Percentiles rank a stretch among this genome's conserved stretches.
These are phyloP conservation scores for Smithsoniella earleae DNA, from an alignment of 163 green algal genomes.

Conservation along the genomic window DNA sequence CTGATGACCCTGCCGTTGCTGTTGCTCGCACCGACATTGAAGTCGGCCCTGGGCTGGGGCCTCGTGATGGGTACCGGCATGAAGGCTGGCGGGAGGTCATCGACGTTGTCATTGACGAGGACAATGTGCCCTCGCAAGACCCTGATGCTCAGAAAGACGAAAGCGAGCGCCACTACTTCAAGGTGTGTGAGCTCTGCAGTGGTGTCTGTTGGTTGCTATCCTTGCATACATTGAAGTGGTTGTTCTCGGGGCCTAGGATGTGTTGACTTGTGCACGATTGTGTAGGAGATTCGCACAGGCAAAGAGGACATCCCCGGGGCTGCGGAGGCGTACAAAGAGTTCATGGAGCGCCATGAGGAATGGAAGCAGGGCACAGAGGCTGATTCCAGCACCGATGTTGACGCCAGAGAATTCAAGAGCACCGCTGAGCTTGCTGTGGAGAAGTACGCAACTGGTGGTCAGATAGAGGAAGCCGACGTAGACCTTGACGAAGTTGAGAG, in stretches of 20 bases:
- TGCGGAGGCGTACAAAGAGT: not conserved
- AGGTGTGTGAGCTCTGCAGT: too few relatives aligned
- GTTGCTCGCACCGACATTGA: not conserved
- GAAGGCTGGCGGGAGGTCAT: not conserved
- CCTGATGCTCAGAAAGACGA: too few relatives aligned
- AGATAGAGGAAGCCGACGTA: not conserved
- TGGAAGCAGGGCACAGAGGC: too few relatives aligned
- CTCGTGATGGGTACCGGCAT: not conserved
- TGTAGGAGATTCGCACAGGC: not conserved
- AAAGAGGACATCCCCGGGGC: not conserved
- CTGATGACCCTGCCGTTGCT: not conserved
- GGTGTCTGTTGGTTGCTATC: too few relatives aligned
- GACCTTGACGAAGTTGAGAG: not conserved
- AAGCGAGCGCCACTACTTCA: too few relatives aligned
- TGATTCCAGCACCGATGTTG: too few relatives aligned
- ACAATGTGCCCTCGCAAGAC: not conserved
- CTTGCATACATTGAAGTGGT: too few relatives aligned
- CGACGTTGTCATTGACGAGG: not conserved
- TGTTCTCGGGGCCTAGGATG: too few relatives aligned
- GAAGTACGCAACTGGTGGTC: not conserved
- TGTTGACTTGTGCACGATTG: too few relatives aligned
- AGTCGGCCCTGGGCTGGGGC: not conserved
- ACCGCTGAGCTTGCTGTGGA: not conserved
- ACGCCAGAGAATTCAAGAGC: not conserved
- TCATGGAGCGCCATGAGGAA: too few relatives aligned